These are phyloP conservation scores for Paecilomyces sp. DNA, from an alignment of 2,329 filamentous ascomycete species.

Conservation along the genomic window DNA sequence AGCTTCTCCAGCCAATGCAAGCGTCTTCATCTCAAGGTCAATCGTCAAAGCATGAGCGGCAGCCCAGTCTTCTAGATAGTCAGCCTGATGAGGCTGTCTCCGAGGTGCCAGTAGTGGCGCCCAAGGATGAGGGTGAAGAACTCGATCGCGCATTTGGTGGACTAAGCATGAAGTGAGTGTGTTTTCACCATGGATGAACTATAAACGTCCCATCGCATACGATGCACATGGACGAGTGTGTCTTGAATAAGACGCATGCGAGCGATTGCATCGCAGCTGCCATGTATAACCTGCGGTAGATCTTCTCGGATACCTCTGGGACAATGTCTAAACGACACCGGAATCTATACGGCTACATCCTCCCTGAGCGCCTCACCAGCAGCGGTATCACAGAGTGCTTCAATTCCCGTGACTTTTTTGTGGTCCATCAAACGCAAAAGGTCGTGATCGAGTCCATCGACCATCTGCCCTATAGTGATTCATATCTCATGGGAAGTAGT, in stretches of 20 bases:
- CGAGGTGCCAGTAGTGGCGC: conserved; percentile 32
- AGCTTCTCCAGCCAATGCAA: conserved; percentile 48
- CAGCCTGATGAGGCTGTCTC: conserved; percentile 25
- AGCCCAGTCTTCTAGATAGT: conserved; percentile 31
- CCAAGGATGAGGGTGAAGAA: conserved; percentile 44
- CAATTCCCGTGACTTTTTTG: too few species aligned
- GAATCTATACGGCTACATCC: background rate
- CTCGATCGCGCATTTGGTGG: conserved; percentile 48
- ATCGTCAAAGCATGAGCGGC: conserved; percentile 1
- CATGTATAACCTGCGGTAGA: background rate
- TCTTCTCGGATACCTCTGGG: background rate
- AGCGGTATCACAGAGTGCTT: too few species aligned
- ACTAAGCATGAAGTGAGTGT: conserved; percentile 35
- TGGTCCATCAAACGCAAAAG: too few species aligned
- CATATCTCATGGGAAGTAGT: too few species aligned
- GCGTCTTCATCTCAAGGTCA: conserved; percentile 3
- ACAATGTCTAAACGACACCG: background rate
- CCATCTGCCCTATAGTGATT: too few species aligned
- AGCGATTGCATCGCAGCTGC: background rate
- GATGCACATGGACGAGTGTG: background rate
- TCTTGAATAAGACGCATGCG: background rate
- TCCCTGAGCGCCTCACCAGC: background rate
- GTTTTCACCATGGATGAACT: background rate
- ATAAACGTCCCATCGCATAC: background rate
- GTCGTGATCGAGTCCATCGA: too few species aligned